Conservation (phyloP, 2,329 filamentous ascomycete genomes). For the Colletotrichum kahawae region DNA sequence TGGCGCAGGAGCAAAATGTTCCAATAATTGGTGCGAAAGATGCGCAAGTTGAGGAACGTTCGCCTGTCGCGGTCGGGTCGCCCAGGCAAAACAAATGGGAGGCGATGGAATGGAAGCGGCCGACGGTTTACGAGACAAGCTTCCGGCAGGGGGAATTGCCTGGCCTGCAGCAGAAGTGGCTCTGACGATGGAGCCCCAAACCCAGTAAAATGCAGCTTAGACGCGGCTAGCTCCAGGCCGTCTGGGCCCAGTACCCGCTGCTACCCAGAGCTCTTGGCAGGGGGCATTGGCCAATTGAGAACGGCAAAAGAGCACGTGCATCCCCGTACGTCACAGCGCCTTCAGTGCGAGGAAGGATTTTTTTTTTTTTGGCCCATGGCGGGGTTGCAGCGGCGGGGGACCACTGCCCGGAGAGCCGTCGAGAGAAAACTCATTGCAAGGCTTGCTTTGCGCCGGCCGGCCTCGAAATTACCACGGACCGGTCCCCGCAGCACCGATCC, state of each 20-base stretch:
- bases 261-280: slow-evolving; percentile 1
- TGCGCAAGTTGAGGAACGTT: not conserved
- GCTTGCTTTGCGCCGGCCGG: slow-evolving; percentile 2
- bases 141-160: slow-evolving; percentile 2
- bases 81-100: slow-evolving; percentile 16
- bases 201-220: slow-evolving; percentile 1
- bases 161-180: not conserved
- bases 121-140: slow-evolving; percentile 20
- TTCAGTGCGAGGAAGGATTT: not conserved
- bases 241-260: slow-evolving; percentile 1
- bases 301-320: slow-evolving; percentile 11
- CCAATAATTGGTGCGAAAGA: not conserved
- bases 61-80: slow-evolving; percentile 12
- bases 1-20: not conserved
- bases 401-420: not conserved
- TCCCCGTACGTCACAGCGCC: slow-evolving; percentile 10
- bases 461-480: slow-evolving; percentile 6
- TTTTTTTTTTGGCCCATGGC: slow-evolving; percentile 1
- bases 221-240: not conserved
- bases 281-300: slow-evolving; percentile 20
- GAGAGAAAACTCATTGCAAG: not conserved
- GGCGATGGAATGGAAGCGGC: slow-evolving; percentile 15
- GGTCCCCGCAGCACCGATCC: not conserved
- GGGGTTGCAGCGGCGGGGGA: slow-evolving; percentile 10
- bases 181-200: not conserved